These are phyloP conservation scores for Dryas alaskensis DNA, from an alignment of 306 rosid genomes.

Conservation along the genomic window DNA sequence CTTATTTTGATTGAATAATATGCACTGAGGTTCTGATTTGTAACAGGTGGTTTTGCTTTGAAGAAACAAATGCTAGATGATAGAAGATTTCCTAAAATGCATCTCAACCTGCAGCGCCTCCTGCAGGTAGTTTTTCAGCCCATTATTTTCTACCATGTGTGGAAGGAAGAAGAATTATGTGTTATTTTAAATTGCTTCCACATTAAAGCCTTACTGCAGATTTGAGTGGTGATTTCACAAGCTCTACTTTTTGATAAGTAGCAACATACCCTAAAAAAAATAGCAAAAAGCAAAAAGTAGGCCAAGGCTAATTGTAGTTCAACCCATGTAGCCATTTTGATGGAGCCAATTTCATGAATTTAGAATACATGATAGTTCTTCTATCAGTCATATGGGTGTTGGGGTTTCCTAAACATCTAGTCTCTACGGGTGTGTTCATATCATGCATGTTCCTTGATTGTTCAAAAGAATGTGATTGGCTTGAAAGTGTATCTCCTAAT, in stretches of 20 bases:
- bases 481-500: slow-evolving; percentile 1
- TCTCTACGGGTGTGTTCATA: background rate
- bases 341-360: background rate
- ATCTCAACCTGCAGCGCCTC: slow-evolving; percentile 90
- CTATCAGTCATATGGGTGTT: background rate
- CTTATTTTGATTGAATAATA: slow-evolving; percentile 10
- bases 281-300: background rate
- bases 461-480: slow-evolving; percentile 13
- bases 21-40: slow-evolving; percentile 26
- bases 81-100: slow-evolving; percentile 93
- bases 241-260: background rate
- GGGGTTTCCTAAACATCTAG: background rate
- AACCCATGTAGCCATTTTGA: background rate
- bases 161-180: background rate
- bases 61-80: slow-evolving; percentile 98
- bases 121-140: slow-evolving; percentile 61
- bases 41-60: slow-evolving; percentile 71
- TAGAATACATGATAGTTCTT: background rate
- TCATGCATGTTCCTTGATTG: background rate
- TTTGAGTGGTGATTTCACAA: background rate
- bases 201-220: slow-evolving; percentile 2
- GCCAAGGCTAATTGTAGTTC: background rate
- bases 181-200: background rate
- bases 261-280: background rate
- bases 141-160: slow-evolving; percentile 7